Percentiles rank a stretch among this genome's conserved stretches.
Evolutionary conservation across 176 grass and related monocot genomes (phyloP).

Genomic region (Echinochloa phyllopogon): DNA sequence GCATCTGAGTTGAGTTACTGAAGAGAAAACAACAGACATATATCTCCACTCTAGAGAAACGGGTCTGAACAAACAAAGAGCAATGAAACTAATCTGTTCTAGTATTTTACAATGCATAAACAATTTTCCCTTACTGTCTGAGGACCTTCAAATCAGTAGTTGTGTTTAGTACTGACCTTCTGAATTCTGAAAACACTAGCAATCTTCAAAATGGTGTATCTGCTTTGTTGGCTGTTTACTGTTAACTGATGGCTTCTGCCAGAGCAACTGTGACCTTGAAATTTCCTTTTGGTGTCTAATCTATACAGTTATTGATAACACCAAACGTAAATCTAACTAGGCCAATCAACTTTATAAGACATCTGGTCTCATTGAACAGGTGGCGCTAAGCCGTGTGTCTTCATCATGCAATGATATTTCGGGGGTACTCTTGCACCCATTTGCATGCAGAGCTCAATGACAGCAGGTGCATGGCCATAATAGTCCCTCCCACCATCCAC

Average conservation of each 20-base stretch:
- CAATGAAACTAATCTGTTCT: constrained; percentile 1
- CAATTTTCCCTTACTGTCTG: constrained; percentile 2
- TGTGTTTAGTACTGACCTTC: not conserved
- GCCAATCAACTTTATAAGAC: constrained; percentile 9
- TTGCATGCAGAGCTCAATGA: constrained; percentile 76
- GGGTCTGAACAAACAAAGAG: not conserved
- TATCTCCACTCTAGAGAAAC: not conserved
- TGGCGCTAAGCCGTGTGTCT: constrained; percentile 64
- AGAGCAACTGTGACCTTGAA: not conserved
- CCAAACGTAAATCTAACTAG: not conserved
- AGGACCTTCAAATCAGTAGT: not conserved
- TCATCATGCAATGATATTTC: constrained; percentile 83
- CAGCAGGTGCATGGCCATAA: constrained; percentile 90
- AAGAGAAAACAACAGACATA: not conserved
- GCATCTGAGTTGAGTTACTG: not conserved
- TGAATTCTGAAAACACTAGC: not conserved
- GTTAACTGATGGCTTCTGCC: constrained; percentile 3
- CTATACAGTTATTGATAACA: constrained; percentile 26
- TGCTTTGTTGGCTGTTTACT: not conserved
- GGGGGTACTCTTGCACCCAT: constrained; percentile 71
- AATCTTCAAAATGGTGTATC: not conserved
- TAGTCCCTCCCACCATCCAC: constrained; percentile 59
- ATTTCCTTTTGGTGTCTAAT: constrained; percentile 6
- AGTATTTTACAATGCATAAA: constrained; percentile 1
- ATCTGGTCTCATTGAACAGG: constrained; percentile 27